These are phyloP conservation scores for Schizosaccharomyces lindneri DNA, from an alignment of 805 yeast species.

Conservation along the genomic window DNA sequence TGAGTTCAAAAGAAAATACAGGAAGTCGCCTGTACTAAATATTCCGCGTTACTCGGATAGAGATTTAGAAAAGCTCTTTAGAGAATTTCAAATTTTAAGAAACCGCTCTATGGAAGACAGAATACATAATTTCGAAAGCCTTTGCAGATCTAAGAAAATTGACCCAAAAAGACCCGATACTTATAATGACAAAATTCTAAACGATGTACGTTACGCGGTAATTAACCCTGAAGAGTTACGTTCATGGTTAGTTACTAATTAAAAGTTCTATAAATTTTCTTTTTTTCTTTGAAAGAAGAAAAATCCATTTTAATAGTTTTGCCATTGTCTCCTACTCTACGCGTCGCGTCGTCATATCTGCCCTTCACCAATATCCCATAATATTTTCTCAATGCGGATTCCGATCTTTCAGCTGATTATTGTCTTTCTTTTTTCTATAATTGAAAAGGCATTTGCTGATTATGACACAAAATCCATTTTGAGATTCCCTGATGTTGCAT, in stretches of 20 bases:
- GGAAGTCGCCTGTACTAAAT: constrained; percentile 11
- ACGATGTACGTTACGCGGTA: not conserved
- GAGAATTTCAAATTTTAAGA: constrained; percentile 12
- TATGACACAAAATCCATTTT: not conserved
- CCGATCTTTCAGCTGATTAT: no score
- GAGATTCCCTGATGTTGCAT: not conserved
- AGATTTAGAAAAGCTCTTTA: constrained; percentile 17
- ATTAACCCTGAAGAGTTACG: not conserved
- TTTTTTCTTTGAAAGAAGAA: not conserved
- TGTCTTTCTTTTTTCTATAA: not conserved
- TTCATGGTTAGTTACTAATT: not conserved
- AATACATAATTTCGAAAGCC: not conserved
- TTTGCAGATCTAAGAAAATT: not conserved
- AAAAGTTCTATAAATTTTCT: not conserved
- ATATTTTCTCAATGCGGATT: no score
- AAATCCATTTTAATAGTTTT: not conserved
- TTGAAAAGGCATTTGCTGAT: not conserved
- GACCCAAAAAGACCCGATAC: not conserved
- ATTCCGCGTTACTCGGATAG: constrained; percentile 12
- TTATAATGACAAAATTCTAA: not conserved
- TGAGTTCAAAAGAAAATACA: constrained; percentile 18
- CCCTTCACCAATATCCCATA: not conserved
- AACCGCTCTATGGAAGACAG: not conserved
- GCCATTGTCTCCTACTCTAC: not conserved
- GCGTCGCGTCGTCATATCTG: not conserved